Base-by-base conservation (phyloP, 768 basidiomycete species). In the Amanita rubescens region DNA sequence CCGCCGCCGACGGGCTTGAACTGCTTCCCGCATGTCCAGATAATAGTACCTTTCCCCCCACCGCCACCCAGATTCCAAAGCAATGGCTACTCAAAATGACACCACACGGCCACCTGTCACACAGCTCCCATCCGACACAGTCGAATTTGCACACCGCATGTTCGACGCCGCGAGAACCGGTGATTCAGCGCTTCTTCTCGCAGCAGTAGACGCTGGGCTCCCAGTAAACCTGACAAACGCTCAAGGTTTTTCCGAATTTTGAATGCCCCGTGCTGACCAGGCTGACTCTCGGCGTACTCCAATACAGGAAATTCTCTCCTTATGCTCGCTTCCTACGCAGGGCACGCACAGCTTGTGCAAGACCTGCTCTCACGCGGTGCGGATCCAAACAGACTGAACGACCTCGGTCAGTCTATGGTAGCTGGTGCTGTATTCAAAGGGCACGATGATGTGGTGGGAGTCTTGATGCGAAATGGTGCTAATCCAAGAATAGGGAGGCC, bases 381-480 rank as follows among this genome's bases (percentile, higher is more conserved):
- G 35, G 85, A 90, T 64, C 79, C 82, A 1, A 83, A 88, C 60
- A 71, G 80, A 10, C 61, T 81, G 48, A 91, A 91, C 64, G 86
- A 90, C 59, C 73, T 77, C 2, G 80, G 79, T 0, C 89, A 90
- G 59, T 82, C 84, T 8, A 81, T 87, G 20, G 69, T 91, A 19
- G 84, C 88, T 6, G 89, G 88, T 2, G 87, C 84, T 0, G 79
- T 90, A 0, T 91, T 89, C 71, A 90, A 90, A 65, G 78, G 72
- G 0, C 73, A 85, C 60, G 76, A 79, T 53, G 82, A 79, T 6
- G 72, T 89, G 43, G 83, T 86, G 1, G 71, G 71, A n/a, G 68
- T 71, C 1, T 74, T 91, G 25, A 64, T 78, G 20, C 74, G 67
- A 25, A 70, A 69, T 17, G 75, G 78, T 3, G 87, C 87, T 0